These are phyloP conservation scores for Rhynchospora pubera DNA, from an alignment of 176 grass and related monocot species.

Conservation along the genomic window DNA sequence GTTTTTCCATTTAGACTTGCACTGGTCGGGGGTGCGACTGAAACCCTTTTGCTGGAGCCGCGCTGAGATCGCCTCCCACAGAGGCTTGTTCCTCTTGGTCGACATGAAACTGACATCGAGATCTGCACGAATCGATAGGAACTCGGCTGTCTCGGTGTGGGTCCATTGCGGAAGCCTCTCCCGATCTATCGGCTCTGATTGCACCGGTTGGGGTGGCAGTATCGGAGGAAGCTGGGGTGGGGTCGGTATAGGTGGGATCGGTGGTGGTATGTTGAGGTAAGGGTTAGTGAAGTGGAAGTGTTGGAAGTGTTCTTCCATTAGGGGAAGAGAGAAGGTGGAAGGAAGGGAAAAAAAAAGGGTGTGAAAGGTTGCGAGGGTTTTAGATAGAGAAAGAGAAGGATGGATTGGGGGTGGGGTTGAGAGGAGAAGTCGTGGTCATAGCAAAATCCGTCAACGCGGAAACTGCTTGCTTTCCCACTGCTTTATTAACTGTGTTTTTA, in stretches of 20 bases:
- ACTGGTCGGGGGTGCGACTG: conserved; percentile 78
- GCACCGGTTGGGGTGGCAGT: not conserved
- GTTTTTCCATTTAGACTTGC: conserved; percentile 99
- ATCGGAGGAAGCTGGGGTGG: conserved; percentile 5
- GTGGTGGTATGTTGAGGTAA: conserved; percentile 39
- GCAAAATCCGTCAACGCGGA: conserved; percentile 73
- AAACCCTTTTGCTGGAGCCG: conserved; percentile 58
- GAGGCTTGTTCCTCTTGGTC: conserved; percentile 96
- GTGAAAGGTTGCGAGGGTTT: conserved; percentile 16
- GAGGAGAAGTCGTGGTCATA: conserved; percentile 1
- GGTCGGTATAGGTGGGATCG: conserved; percentile 15
- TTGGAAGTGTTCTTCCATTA: conserved; percentile 78
- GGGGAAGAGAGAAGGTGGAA: not conserved
- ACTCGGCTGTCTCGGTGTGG: conserved; percentile 60
- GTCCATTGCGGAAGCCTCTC: conserved; percentile 92
- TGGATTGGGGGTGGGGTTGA: not conserved
- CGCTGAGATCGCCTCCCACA: conserved; percentile 69
- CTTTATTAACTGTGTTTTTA: conserved; percentile 19
- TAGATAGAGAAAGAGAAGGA: not conserved
- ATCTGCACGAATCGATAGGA: conserved; percentile 68
- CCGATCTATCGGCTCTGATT: conserved; percentile 26
- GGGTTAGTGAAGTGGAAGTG: conserved; percentile 59
- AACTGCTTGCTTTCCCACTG: conserved; percentile 80
- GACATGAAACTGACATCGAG: conserved; percentile 73
- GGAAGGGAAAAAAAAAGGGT: conserved; percentile 4